Evolutionary conservation across 352 stramenopile genomes (phyloP).

Genomic region (Phytophthora sp.): DNA sequence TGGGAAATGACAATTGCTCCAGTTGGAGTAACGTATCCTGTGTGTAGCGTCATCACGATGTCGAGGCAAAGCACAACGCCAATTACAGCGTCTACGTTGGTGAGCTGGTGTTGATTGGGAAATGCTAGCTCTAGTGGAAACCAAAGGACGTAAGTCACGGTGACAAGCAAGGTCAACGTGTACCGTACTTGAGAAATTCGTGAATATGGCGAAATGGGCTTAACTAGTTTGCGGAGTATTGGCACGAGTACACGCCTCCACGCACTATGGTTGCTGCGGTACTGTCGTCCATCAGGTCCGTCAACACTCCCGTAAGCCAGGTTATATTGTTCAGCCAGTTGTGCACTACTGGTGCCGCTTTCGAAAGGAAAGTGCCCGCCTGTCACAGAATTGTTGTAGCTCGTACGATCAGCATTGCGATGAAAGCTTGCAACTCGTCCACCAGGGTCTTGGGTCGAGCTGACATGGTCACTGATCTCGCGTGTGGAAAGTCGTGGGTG

Average conservation of each 20-base stretch:
- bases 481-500: neutral
- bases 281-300: neutral
- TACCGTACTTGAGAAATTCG: slow-evolving; percentile 19
- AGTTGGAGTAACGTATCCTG: neutral
- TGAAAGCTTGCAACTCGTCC: neutral
- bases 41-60: neutral
- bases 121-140: slow-evolving; percentile 43
- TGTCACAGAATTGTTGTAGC: neutral
- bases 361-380: neutral
- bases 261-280: neutral
- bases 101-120: neutral
- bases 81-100: neutral
- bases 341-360: neutral
- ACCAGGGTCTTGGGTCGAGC: neutral
- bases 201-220: slow-evolving; percentile 36
- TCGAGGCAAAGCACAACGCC: slow-evolving; percentile 19
- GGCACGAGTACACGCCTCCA: neutral
- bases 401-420: neutral
- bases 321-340: slow-evolving; percentile 1
- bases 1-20: neutral
- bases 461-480: neutral
- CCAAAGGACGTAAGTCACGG: slow-evolving; percentile 27
- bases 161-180: slow-evolving; percentile 19
- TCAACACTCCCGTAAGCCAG: neutral
- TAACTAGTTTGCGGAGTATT: neutral